phyloP scores from a whole-genome alignment of 495 filamentous ascomycete species.

The Neurospora africana region DNA sequence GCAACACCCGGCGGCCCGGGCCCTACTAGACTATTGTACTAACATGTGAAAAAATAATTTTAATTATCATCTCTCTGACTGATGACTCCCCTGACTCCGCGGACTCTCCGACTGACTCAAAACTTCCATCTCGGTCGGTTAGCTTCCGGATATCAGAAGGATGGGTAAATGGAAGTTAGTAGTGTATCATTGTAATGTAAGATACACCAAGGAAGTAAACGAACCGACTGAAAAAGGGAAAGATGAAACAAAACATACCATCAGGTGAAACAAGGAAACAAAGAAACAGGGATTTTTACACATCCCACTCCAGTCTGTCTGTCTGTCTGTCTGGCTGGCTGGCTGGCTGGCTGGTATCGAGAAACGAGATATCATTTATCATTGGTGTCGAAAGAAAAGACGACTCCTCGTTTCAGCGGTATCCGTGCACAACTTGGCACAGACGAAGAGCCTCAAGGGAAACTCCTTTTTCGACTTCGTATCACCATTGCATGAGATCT shows the following conservation, averaged over 20 bases:
- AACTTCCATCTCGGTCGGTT: not conserved
- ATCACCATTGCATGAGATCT: not conserved
- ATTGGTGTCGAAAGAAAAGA: not conserved
- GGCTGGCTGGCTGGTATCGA: not conserved
- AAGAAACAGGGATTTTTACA: not conserved
- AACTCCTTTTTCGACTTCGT: not conserved
- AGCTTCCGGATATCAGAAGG: no score
- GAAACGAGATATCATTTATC: not conserved
- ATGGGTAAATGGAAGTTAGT: not conserved
- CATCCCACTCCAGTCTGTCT: not conserved
- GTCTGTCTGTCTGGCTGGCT: no score
- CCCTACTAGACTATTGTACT: not conserved
- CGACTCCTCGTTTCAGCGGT: not conserved
- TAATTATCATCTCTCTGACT: not conserved
- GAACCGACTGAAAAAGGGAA: not conserved
- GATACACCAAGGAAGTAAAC: not conserved
- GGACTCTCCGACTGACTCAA: not conserved
- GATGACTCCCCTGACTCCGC: not conserved
- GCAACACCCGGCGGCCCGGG: not conserved
- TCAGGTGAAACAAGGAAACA: not conserved
- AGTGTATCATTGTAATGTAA: not conserved
- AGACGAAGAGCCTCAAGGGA: not conserved
- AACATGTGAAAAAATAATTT: not conserved
- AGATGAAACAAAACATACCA: not conserved
- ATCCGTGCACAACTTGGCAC: not conserved